Percentiles rank a stretch among this genome's conserved stretches.
Evolutionary conservation across 116 monocot species (phyloP).

Genomic region (Cymodocea nodosa): DNA sequence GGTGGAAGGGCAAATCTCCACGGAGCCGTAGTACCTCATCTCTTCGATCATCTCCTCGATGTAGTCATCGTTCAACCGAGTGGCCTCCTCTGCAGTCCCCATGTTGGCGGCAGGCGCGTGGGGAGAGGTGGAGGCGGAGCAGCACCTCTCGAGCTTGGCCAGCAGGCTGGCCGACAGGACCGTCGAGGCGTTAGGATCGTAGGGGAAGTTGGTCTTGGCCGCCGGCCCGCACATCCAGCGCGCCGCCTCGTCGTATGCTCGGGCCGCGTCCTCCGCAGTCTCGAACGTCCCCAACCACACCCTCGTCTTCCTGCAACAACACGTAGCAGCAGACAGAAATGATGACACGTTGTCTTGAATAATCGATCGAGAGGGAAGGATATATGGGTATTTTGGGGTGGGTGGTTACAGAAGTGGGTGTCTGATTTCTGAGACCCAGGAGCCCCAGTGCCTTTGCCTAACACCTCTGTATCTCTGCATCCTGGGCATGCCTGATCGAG

Average conservation of each 20-base stretch:
- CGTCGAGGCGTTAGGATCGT: conserved; percentile 7
- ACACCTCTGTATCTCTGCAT: conserved; percentile 82
- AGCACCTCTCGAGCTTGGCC: conserved; percentile 83
- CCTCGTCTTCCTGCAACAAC: conserved; percentile 70
- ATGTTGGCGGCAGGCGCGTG: not conserved
- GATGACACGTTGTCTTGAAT: no score
- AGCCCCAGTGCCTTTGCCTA: conserved; percentile 96
- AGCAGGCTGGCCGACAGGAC: conserved; percentile 46
- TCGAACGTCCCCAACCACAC: conserved; percentile 97
- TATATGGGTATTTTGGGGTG: no score
- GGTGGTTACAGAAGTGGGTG: conserved; percentile 68
- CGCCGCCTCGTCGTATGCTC: conserved; percentile 92
- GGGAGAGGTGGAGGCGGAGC: conserved; percentile 7
- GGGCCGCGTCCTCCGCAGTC: conserved; percentile 89
- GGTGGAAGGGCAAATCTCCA: conserved; percentile 43
- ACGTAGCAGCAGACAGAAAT: no score
- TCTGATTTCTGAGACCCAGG: conserved; percentile 95
- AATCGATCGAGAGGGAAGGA: no score
- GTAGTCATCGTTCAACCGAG: conserved; percentile 44
- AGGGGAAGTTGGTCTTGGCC: conserved; percentile 78
- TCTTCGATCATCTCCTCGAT: conserved; percentile 97
- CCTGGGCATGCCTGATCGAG: conserved; percentile 14
- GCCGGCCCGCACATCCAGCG: conserved; percentile 63
- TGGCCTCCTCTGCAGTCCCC: not conserved
- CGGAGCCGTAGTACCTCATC: conserved; percentile 64